A percentile compares a stretch with the other conserved stretches of the same genome.
Conservation (phyloP, 805 yeast species). For the Kodamaea neixiangensis region DNA sequence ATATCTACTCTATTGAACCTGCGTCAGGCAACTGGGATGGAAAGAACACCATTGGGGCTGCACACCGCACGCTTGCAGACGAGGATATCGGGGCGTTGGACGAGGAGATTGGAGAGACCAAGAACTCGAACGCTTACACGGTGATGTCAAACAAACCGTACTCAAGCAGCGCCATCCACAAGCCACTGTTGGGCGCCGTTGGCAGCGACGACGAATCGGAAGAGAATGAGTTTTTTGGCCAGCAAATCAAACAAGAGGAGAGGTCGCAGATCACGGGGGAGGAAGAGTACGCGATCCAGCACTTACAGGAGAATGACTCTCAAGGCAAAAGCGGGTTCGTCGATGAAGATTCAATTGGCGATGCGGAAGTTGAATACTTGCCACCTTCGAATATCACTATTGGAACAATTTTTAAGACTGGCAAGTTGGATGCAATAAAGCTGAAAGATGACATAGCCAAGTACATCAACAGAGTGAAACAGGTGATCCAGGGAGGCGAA, state of each 20-base stretch:
- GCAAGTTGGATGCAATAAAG: neutral
- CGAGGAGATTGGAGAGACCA: conserved; percentile 37
- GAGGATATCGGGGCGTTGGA: conserved; percentile 28
- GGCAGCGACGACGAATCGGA: conserved; percentile 4
- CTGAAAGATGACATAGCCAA: conserved; percentile 5
- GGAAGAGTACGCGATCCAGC: neutral
- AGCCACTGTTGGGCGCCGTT: conserved; percentile 6
- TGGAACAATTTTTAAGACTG: neutral
- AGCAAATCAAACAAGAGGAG: conserved; percentile 1
- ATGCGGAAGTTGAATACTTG: neutral
- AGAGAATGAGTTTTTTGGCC: neutral
- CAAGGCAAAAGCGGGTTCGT: neutral
- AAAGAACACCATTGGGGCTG: neutral
- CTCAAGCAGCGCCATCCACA: neutral
- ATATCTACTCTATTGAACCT: conserved; percentile 1
- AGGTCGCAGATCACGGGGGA: neutral
- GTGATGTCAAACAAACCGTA: conserved; percentile 8
- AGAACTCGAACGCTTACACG: conserved; percentile 21
- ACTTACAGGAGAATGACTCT: neutral
- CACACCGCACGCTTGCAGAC: conserved; percentile 5
- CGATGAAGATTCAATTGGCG: neutral
- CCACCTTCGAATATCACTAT: neutral
- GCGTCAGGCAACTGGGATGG: conserved; percentile 9
- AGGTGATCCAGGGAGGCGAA: neutral
- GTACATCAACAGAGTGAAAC: conserved; percentile 4